These are phyloP conservation scores for Bonia amplexicaulis DNA, from an alignment of 176 grass and related monocot species.

Conservation along the genomic window DNA sequence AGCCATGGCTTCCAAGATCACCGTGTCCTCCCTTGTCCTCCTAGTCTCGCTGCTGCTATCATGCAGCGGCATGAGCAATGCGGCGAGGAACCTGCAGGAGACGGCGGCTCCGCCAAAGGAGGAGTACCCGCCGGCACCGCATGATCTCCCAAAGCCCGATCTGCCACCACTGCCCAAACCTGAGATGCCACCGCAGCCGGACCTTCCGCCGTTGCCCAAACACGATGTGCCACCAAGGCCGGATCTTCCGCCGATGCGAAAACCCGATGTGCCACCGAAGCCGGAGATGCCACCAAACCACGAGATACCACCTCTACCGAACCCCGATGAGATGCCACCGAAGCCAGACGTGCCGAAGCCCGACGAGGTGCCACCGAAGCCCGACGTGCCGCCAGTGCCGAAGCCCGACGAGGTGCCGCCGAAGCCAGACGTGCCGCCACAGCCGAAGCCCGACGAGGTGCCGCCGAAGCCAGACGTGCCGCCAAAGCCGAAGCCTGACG, in stretches of 20 bases:
- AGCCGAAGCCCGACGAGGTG: not conserved
- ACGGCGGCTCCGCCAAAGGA: too few species aligned
- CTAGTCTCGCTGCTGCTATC: conserved; percentile 19
- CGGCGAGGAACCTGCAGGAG: conserved; percentile 4
- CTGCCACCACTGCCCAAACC: not conserved
- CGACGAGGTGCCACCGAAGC: not conserved
- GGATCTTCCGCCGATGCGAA: not conserved
- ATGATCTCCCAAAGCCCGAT: conserved; percentile 1
- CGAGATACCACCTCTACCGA: not conserved
- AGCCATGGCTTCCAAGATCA: conserved; percentile 14
- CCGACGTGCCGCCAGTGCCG: not conserved
- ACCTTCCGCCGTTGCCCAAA: fast-evolving
- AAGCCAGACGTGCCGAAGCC: not conserved
- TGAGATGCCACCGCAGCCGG: not conserved
- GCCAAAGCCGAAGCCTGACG: not conserved
- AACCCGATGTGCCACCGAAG: not conserved
- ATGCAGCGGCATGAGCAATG: not conserved
- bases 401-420: not conserved
- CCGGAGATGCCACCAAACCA: not conserved
- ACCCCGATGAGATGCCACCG: not conserved
- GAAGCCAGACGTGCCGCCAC: not conserved
- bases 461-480: not conserved
- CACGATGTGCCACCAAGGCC: not conserved
- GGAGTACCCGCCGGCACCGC: not conserved
- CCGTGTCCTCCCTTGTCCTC: not conserved